Evolutionary conservation across 352 stramenopile genomes (phyloP), one percentile per base, ranked within the genome.

Genomic region (Paralagenidium karlingii): DNA sequence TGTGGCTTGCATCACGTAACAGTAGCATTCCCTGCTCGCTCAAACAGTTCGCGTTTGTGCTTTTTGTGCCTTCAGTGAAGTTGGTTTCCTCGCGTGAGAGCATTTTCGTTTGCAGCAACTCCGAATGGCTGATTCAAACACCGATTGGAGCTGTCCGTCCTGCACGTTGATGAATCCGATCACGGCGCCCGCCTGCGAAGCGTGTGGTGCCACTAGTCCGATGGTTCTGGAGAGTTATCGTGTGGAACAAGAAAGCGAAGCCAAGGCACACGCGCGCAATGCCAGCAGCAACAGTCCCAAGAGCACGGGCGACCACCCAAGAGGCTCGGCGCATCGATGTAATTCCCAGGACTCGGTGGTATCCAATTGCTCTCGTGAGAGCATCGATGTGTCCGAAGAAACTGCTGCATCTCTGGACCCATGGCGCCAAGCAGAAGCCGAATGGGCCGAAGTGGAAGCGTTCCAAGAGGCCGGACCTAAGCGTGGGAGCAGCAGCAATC

Each of bases 91-190:
- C n/a, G n/a, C n/a, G n/a, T n/a, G n/a, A n/a, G n/a, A n/a, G n/a
- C n/a, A n/a, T n/a, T n/a, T n/a, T n/a, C n/a, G n/a, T n/a, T n/a
- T n/a, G n/a, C n/a, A n/a, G n/a, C n/a, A n/a, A n/a, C n/a, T n/a
- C n/a, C n/a, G n/a, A n/a, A 56, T 63, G 54, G 34, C 43, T 3
- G 58, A 58, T 11, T 53, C 60, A 16, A 49, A 25, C 37, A 45
- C 62, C 5, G 40, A 57, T 43, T 83, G 69, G 69, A 73, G 36
- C 33, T 83, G 66, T 38, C 36, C 66, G 1, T 36, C 47, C 15
- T 83, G 69, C 46, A 83, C 69, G 8, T 51, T 85, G 7, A 58
- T 64, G 33, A 85, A 85, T 55, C 55, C 62, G 24, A 46, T 76
- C 18, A 67, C 64, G 9, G 55, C 61, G 9, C 57, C 74, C 60